Conservation (phyloP, 768 basidiomycete genomes). For the Pisolithus marmoratus region DNA sequence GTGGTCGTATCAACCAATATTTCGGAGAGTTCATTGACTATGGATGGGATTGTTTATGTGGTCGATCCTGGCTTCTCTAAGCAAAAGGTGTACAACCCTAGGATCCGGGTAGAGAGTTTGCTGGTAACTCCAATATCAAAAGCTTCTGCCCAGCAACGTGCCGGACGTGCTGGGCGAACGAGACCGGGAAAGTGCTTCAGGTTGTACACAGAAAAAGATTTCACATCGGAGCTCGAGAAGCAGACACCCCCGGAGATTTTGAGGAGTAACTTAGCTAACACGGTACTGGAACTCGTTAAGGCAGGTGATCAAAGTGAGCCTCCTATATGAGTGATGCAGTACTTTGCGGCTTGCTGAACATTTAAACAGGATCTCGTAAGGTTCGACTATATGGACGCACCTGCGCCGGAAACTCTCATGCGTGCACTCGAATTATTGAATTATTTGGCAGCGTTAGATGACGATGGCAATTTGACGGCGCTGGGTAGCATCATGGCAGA, state of each 20-base stretch:
- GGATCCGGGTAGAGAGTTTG: constrained; percentile 92
- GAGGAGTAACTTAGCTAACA: constrained; percentile 88
- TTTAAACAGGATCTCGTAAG: constrained; percentile 60
- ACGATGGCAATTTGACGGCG: constrained; percentile 85
- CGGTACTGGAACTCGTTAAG: constrained; percentile 90
- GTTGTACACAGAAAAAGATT: constrained; percentile 95
- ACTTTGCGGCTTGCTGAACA: constrained; percentile 1
- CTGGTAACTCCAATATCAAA: constrained; percentile 95
- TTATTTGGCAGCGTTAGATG: constrained; percentile 87
- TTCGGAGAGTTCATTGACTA: constrained; percentile 95
- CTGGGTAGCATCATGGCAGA: constrained; percentile 93
- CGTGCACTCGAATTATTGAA: constrained; percentile 92
- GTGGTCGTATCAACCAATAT: constrained; percentile 95
- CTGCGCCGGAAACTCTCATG: constrained; percentile 96
- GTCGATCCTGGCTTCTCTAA: constrained; percentile 97
- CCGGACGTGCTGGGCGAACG: constrained; percentile 94
- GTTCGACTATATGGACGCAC: constrained; percentile 90
- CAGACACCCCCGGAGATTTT: constrained; percentile 97
- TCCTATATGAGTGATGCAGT: background rate
- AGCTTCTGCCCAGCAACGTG: constrained; percentile 92
- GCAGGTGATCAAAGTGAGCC: constrained; percentile 76
- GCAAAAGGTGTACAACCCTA: constrained; percentile 97
- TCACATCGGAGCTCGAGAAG: constrained; percentile 91
- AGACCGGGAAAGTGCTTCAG: constrained; percentile 96
- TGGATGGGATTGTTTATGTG: constrained; percentile 99